phyloP scores from a whole-genome alignment of 2,329 filamentous ascomycete genomes.

The Colletotrichum kahawae region DNA sequence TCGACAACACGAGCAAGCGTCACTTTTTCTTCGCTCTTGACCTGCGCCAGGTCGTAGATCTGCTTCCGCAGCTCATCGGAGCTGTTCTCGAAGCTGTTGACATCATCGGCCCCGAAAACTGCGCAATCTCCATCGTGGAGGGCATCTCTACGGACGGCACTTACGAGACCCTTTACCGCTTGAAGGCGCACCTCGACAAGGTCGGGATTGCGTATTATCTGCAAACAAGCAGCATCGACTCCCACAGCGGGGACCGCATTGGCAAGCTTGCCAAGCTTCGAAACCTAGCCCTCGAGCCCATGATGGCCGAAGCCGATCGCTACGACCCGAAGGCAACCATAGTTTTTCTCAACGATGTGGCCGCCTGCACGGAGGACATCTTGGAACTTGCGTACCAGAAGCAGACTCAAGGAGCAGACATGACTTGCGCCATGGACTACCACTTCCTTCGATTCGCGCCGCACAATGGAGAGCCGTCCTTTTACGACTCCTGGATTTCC shows the following conservation, averaged over 20 bases:
- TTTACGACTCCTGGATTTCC: constrained; percentile 61
- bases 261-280: constrained; percentile 53
- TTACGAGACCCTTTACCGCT: constrained; percentile 48
- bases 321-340: constrained; percentile 40
- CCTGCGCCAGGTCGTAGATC: constrained; percentile 45
- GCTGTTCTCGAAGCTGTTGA: constrained; percentile 54
- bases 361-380: constrained; percentile 58
- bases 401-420: constrained; percentile 54
- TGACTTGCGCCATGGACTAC: constrained; percentile 67
- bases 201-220: constrained; percentile 48
- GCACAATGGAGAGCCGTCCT: constrained; percentile 45
- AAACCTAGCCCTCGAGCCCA: constrained; percentile 56
- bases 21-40: constrained; percentile 60
- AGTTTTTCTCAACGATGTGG: constrained; percentile 60
- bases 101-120: constrained; percentile 55
- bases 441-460: constrained; percentile 35
- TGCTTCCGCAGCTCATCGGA: constrained; percentile 57
- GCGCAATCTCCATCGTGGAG: constrained; percentile 60
- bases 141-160: constrained; percentile 62
- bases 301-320: constrained; percentile 35
- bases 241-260: constrained; percentile 49
- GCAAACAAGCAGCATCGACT: constrained; percentile 46
- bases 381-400: constrained; percentile 49
- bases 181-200: constrained; percentile 45
- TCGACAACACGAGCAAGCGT: neutral